Base-by-base conservation (phyloP, 2,329 filamentous ascomycete genomes). In the Penicillium occitanis region DNA sequence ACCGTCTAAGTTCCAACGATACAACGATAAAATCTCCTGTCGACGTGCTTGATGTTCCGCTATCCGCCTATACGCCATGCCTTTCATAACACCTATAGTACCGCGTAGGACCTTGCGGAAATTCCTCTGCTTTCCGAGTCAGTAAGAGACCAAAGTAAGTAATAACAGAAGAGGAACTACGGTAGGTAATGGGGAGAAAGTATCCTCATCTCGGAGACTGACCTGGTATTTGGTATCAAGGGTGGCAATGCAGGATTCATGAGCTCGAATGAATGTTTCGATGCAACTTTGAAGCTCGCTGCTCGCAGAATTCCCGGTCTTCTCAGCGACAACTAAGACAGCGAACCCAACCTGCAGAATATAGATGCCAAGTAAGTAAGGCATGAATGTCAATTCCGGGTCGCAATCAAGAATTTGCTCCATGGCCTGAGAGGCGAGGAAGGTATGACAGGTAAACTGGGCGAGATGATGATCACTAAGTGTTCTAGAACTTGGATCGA, bases 161-260 rank as follows among this genome's bases (percentile, higher is more conserved):
- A 53, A 28, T 33, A 17, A 33, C 42, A 10, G 42, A 46, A 19
- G 42, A 46, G 42, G 42, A 8, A 10, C 42, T 46, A 19, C 42
- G 7, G 42, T 19, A 19, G n/a, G 50, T 53, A 33, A 53, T 30
- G 28, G 17, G 13, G n/a, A 25, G 50, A 30, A 17, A 10, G 22
- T 25, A 25, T 53, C 22, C 17, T 25, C 7, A 3, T 28, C 3
- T 14, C 4, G 50, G 28, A 53, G 50, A 59, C 57, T 42, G n/a
- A 59, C 57, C 35, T 59, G 57, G 22, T 59, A 59, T 59, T 59
- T 59, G 1, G 57, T 59, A 59, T 59, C 57, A 28, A 59, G 57
- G 14, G 57, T 59, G 10, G 57, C 57, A 42, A 59, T 59, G 22
- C 57, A 59, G n/a, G 57, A 59, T 42, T 59, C 57, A 14, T 59